phyloP scores from a whole-genome alignment of 1,284 basidiomycete species.

The Exsudoporus floridanus region DNA sequence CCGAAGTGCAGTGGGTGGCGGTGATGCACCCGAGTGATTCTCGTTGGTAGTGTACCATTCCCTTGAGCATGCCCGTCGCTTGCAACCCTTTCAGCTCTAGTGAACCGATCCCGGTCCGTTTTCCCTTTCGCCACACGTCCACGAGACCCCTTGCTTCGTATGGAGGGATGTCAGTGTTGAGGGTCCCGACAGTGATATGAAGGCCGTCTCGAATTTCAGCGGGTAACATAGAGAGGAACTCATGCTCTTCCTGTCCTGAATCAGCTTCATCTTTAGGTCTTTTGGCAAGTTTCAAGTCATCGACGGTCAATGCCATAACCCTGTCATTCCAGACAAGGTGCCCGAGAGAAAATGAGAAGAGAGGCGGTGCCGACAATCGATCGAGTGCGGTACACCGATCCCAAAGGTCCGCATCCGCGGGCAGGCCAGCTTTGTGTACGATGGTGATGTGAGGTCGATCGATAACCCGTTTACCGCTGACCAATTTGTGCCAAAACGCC shows the following conservation, averaged over 20 bases:
- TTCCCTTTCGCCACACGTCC: conserved; percentile 50
- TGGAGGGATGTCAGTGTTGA: conserved; percentile 51
- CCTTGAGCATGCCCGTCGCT: conserved; percentile 45
- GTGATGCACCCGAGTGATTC: background rate
- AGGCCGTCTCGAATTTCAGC: conserved; percentile 50
- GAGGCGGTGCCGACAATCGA: conserved; percentile 42
- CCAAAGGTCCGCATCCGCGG: conserved; percentile 59
- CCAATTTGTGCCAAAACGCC: conserved; percentile 53
- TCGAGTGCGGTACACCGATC: conserved; percentile 56
- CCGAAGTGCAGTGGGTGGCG: no score
- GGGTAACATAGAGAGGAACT: conserved; percentile 52
- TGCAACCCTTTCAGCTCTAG: conserved; percentile 38
- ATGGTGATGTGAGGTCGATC: conserved; percentile 83
- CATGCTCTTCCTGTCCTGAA: conserved; percentile 41
- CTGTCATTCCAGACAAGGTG: conserved; percentile 75
- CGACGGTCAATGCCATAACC: conserved; percentile 77
- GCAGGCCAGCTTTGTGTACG: conserved; percentile 67
- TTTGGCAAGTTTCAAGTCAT: conserved; percentile 46
- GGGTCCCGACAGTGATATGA: conserved; percentile 91
- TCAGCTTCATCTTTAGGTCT: conserved; percentile 15
- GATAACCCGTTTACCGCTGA: conserved; percentile 50
- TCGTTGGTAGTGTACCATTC: conserved; percentile 22
- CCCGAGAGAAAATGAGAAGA: conserved; percentile 64
- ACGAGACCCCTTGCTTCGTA: conserved; percentile 75
- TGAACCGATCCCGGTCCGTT: conserved; percentile 33